Evolutionary conservation across 164 flowering plant genomes (phyloP).

Genomic region (Cinnamomum chago): DNA sequence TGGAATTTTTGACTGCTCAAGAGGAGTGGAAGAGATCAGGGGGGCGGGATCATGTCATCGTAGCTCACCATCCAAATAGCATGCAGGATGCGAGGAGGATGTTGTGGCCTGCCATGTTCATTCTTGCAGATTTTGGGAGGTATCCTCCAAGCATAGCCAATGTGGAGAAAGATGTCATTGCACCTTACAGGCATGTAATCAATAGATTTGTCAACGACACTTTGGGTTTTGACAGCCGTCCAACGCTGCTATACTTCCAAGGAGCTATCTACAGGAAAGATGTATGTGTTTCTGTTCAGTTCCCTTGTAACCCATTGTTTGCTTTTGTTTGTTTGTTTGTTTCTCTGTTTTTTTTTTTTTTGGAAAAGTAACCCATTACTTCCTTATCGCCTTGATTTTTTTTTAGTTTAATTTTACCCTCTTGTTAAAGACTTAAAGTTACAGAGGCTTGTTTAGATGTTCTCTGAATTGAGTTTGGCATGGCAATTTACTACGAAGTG

Average conservation of each 20-base stretch:
- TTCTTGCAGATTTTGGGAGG: conserved; percentile 91
- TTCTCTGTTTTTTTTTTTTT: no score
- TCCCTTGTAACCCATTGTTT: conserved; percentile 16
- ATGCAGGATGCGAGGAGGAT: conserved; percentile 69
- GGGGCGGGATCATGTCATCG: conserved; percentile 70
- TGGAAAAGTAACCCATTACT: neutral
- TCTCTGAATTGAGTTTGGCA: neutral
- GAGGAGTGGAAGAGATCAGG: conserved; percentile 81
- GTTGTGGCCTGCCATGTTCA: conserved; percentile 76
- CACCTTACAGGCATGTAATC: conserved; percentile 85
- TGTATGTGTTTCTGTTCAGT: conserved; percentile 34
- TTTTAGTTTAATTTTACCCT: neutral
- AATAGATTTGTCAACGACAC: conserved; percentile 46
- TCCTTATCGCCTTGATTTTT: neutral
- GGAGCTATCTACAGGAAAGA: conserved; percentile 96
- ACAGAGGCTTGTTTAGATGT: neutral
- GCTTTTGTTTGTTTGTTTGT: no score
- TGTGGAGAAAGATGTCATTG: conserved; percentile 86
- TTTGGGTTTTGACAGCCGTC: conserved; percentile 63
- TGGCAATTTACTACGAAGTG: neutral
- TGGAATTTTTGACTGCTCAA: conserved; percentile 48
- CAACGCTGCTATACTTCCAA: conserved; percentile 78
- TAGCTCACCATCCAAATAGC: conserved; percentile 98
- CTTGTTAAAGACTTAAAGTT: no score
- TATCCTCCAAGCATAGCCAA: conserved; percentile 83